These are phyloP conservation scores for Pyrenula massariospora DNA, from an alignment of 495 filamentous ascomycete species.

Conservation along the genomic window DNA sequence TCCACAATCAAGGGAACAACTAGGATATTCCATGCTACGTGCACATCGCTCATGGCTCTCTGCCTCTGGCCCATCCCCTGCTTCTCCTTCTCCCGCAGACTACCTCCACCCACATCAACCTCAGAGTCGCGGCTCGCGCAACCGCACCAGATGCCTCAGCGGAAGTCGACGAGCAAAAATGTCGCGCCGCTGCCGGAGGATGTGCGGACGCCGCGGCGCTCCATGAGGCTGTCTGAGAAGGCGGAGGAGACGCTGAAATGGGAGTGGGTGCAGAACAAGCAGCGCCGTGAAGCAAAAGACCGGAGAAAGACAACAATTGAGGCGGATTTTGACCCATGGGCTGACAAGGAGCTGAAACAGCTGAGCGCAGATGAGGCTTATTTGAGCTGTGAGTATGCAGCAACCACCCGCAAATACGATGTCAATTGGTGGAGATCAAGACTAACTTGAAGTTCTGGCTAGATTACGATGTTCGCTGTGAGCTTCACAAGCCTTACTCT, in stretches of 20 bases:
- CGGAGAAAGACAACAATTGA: too few species aligned
- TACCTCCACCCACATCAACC: background rate
- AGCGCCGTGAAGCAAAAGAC: too few species aligned
- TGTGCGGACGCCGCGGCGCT: background rate
- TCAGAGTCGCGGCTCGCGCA: background rate
- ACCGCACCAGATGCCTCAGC: background rate
- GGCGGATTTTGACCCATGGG: background rate
- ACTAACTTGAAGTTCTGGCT: too few species aligned
- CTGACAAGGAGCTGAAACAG: conserved; percentile 20
- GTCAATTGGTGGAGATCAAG: too few species aligned
- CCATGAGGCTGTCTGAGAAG: background rate
- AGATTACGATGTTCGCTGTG: conserved; percentile 65
- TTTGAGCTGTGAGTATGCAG: conserved; percentile 49
- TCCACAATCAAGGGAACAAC: too few species aligned
- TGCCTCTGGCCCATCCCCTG: background rate
- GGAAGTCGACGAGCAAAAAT: background rate
- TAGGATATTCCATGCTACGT: too few species aligned
- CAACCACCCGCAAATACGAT: background rate
- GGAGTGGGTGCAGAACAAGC: too few species aligned
- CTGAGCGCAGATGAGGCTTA: conserved; percentile 60
- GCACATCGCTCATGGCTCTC: background rate
- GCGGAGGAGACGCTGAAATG: background rate
- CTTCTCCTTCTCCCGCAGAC: background rate
- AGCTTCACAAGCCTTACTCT: conserved; percentile 16
- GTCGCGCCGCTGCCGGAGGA: background rate